Percentiles rank a stretch among this genome's conserved stretches.
Evolutionary conservation across 2,329 filamentous ascomycete species (phyloP).

Genomic region (Calycina herbarum): DNA sequence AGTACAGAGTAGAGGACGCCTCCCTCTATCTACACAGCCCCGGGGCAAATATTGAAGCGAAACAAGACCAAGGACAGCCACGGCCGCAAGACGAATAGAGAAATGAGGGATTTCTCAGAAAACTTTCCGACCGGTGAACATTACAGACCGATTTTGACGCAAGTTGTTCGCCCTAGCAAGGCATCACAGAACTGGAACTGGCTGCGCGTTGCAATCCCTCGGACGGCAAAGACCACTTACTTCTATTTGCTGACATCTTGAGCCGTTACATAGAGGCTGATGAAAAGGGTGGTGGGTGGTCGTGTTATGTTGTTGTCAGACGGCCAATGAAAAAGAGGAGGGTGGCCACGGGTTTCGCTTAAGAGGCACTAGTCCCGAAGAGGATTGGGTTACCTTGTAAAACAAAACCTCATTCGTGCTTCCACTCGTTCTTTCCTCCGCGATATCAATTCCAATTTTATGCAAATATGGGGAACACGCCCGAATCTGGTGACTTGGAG

Average conservation of each 20-base stretch:
- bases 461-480: background rate
- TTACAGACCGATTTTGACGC: background rate
- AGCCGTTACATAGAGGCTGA: constrained; percentile 4
- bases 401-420: background rate
- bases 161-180: background rate
- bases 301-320: background rate
- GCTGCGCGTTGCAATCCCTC: background rate
- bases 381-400: background rate
- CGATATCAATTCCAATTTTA: background rate
- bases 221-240: background rate
- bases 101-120: background rate
- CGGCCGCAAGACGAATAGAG: background rate
- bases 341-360: background rate
- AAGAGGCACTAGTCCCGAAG: background rate
- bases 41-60: background rate
- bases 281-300: background rate
- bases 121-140: constrained; percentile 1
- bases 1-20: background rate
- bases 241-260: background rate
- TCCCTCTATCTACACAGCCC: background rate
- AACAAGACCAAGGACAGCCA: background rate
- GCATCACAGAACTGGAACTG: background rate
- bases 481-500: background rate
- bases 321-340: background rate
- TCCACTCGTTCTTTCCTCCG: background rate